Base-by-base conservation (phyloP, 2,329 filamentous ascomycete species). In the Simplicillium aogashimaense region DNA sequence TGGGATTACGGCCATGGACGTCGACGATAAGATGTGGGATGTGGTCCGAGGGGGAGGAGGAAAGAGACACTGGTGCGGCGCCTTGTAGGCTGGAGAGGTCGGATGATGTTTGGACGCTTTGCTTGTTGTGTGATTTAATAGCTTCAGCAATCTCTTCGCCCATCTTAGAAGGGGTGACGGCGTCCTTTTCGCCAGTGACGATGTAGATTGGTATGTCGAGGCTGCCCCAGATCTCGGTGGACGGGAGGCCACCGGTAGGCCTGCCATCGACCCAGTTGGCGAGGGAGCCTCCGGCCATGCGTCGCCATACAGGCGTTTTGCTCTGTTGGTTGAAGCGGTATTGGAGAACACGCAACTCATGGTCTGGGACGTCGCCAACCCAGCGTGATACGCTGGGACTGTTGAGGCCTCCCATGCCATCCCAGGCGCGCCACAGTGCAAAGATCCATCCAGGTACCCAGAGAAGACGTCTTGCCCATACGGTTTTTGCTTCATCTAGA, bases 311-410 rank as follows among this genome's bases (percentile, higher is more conserved):
- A 0, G 82, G 72, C 0, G 88, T 92, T 47, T 73, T 78, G 46
- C 86, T 95, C 56, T 95, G 87, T 43, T 74, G 72, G 56, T 97
- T 97, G 63, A 81, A 90, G 3, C 74, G 73, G 42, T 82, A 59
- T 56, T 90, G 86, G 29, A 87, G 66, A 41, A 70, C 68, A 52
- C 77, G 79, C 2, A 81, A 73, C 49, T 85, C 76, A 3, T 69
- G 58, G 33, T 86, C 81, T 1, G 82, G 79, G 29, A 72, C 70
- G 2, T 67, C 57, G 4, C 85, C 86, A 8, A 85, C 81, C 55
- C 95, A 90, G 13, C 89, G 78, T 36, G 64, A 66, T 7, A 97
- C 86, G 49, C 87, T 95, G 2, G 72, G 65, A 54, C 89, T 95
- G 34, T 87, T 65, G 1, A 75, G 62, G 1, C 90, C 90, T 29